Conservation (phyloP, 768 basidiomycete species). For the Tylopilus sp. region DNA sequence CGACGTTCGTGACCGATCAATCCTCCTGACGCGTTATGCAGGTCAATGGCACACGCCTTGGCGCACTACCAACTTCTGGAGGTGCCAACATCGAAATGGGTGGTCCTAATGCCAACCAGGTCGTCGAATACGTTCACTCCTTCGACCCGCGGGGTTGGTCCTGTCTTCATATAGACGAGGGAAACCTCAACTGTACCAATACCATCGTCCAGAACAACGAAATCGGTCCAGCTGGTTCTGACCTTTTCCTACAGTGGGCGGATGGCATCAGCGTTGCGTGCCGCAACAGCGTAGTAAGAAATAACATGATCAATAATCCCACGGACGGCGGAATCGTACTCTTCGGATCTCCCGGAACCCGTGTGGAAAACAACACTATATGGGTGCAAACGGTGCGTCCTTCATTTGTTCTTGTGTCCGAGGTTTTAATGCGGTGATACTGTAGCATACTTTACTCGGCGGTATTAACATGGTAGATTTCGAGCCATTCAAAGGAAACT, state of each 20-base stretch:
- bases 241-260: slow-evolving; percentile 70
- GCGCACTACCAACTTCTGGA: slow-evolving; percentile 49
- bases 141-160: slow-evolving; percentile 81
- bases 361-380: slow-evolving; percentile 74
- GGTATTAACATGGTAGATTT: slow-evolving; percentile 81
- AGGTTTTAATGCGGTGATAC: not conserved
- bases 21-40: slow-evolving; percentile 25
- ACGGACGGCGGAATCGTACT: slow-evolving; percentile 81
- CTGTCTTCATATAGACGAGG: slow-evolving; percentile 76
- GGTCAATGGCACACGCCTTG: slow-evolving; percentile 71
- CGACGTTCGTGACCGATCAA: not conserved
- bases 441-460: slow-evolving; percentile 64
- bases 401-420: not conserved
- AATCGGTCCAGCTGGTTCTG: slow-evolving; percentile 73
- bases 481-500: slow-evolving; percentile 64
- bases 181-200: slow-evolving; percentile 60
- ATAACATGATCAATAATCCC: slow-evolving; percentile 67
- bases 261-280: slow-evolving; percentile 80
- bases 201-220: slow-evolving; percentile 75
- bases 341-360: slow-evolving; percentile 71
- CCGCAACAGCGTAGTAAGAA: slow-evolving; percentile 53
- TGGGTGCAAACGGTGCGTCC: slow-evolving; percentile 60
- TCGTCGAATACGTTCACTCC: slow-evolving; percentile 74
- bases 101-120: slow-evolving; percentile 64
- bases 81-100: slow-evolving; percentile 87